Evolutionary conservation across 345 rosid species (phyloP).

Genomic region (Trapa bicornis): DNA sequence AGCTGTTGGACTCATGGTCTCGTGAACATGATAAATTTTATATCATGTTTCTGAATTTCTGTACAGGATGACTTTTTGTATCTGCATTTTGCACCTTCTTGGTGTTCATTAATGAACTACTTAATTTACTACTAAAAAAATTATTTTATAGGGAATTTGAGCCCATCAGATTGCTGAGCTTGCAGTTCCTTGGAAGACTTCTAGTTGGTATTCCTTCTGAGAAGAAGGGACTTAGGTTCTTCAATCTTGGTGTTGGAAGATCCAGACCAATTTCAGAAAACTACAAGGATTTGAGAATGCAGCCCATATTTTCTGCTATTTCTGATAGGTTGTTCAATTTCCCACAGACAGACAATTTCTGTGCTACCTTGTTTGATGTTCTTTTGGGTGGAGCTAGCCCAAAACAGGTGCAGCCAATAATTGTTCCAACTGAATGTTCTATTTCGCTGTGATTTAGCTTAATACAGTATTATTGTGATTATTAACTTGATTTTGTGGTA

Average conservation of each 20-base stretch:
- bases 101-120: no score
- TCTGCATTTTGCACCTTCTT: no score
- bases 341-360: conserved; percentile 74
- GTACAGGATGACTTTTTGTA: no score
- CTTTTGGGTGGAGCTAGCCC: conserved; percentile 99
- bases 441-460: background rate
- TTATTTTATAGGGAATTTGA: conserved; percentile 53
- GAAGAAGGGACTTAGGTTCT: conserved; percentile 76
- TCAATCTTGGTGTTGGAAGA: conserved; percentile 69
- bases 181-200: conserved; percentile 88
- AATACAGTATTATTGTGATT: background rate
- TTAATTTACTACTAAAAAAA: no score
- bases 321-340: conserved; percentile 65
- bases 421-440: background rate
- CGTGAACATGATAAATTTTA: no score
- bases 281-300: conserved; percentile 53
- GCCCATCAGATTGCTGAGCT: conserved; percentile 81
- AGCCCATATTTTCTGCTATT: conserved; percentile 57
- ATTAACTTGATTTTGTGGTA: conserved; percentile 5
- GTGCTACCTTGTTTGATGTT: conserved; percentile 84
- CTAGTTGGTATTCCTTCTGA: conserved; percentile 76
- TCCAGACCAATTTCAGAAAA: conserved; percentile 48
- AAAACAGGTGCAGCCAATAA: conserved; percentile 53
- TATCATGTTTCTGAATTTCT: no score
- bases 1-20: no score